Evolutionary conservation across 768 basidiomycete species (phyloP).

Genomic region (Lyophyllum atratum): DNA sequence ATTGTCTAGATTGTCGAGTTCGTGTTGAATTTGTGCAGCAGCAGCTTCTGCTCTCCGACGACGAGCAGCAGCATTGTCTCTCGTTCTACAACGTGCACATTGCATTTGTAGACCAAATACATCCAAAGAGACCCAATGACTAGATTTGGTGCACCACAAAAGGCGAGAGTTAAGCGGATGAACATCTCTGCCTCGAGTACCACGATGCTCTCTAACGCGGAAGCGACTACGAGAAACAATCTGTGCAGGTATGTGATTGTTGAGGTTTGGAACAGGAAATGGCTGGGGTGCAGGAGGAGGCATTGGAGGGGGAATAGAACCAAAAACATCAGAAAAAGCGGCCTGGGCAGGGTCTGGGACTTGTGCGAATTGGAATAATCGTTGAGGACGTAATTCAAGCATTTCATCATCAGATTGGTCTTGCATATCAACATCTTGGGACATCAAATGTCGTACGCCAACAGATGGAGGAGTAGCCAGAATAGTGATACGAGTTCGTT

Average conservation of each 20-base stretch:
- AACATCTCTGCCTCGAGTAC: background rate
- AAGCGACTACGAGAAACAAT: background rate
- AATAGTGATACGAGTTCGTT: conserved; percentile 1
- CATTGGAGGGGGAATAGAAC: background rate
- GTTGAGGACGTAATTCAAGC: background rate
- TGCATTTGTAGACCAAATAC: background rate
- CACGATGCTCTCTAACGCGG: conserved; percentile 1
- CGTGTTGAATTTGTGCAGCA: background rate
- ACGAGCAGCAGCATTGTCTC: background rate
- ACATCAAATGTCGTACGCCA: background rate
- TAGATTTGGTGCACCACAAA: background rate
- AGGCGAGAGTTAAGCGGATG: conserved; percentile 1
- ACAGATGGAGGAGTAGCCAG: conserved; percentile 4
- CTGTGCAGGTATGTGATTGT: conserved; percentile 4
- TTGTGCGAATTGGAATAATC: background rate
- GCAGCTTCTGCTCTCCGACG: background rate
- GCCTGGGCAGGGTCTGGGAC: background rate
- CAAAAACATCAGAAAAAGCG: background rate
- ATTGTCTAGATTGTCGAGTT: background rate
- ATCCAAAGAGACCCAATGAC: background rate
- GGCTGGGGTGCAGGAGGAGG: background rate
- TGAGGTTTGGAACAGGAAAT: background rate
- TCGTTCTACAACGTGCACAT: background rate
- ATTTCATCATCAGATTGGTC: conserved; percentile 3
- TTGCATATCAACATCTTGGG: background rate